Base-by-base conservation (phyloP, 495 filamentous ascomycete genomes). In the Schizothecium vesticola region DNA sequence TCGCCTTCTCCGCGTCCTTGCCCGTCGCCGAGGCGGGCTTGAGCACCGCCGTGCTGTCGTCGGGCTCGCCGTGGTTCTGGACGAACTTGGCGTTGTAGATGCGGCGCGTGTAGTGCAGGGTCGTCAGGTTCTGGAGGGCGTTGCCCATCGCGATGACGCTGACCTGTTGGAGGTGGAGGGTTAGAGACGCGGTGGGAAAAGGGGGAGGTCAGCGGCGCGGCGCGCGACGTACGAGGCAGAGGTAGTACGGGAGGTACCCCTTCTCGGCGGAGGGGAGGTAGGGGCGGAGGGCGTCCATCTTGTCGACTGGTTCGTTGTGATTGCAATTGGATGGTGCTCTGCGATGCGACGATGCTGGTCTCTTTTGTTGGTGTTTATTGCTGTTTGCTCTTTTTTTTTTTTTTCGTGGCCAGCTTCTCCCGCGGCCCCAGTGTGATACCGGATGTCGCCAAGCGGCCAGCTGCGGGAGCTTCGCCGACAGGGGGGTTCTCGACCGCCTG, bases 121-220 rank as follows among this genome's bases (percentile, higher is more conserved):
- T 94, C 22, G 77, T 63, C 81, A 93, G 95, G 75, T 91, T 86
- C 80, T 97, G 94, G 71, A 94, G 70, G 24, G 86, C 88, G 83
- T 98, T 98, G 72, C 84, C 88, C 61, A 92, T 80, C 66, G 94
- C 90, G 61, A 94, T 82, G 58, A 91, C 74, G 60, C 91, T 91
- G 72, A 94, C 83, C 92, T 95, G 60, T 29, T 22, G 11, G 61
- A 61, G 33, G 71, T 59, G 73, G 64, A 11, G 33, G 11, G 12
- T 25, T 3, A 65, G n/a, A 31, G 55, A 13, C 3, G 13, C 51
- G 51, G 51, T 28, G 12, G 60, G 28, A n/a, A 28, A n/a, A 23
- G 51, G 29, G 64, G 33, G 9, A 36, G n/a, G 56, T 22, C 10
- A 31, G 57, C 13, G 33, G 33, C 13, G 33, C 33, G 33, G 28